phyloP scores from a whole-genome alignment of 2,329 filamentous ascomycete species.

The Dactylella cylindrospora region DNA sequence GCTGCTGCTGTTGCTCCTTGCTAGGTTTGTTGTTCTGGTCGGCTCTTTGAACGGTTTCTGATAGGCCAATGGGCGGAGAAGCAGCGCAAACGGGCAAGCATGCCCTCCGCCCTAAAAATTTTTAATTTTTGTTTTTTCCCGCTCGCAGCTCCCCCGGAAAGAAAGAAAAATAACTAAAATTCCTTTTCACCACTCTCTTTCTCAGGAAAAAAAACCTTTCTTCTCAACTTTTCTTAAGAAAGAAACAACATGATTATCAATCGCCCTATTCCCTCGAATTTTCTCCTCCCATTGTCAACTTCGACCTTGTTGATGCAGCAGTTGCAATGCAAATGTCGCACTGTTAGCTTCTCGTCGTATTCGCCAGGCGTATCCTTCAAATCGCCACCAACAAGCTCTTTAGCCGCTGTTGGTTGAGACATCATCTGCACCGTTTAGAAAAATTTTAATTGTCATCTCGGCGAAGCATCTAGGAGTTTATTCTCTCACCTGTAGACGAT shows the following conservation, averaged over 20 bases:
- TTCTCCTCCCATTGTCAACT: slow-evolving; percentile 1
- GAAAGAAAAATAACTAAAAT: slow-evolving; percentile 26
- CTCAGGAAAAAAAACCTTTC: slow-evolving; percentile 32
- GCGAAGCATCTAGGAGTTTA: too few relatives aligned
- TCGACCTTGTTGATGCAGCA: slow-evolving; percentile 17
- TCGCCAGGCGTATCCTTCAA: not conserved
- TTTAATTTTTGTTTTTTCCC: slow-evolving; percentile 24
- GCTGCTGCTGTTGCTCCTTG: not conserved
- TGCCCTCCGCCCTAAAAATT: slow-evolving; percentile 2
- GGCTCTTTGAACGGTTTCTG: not conserved
- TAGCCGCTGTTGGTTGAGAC: slow-evolving; percentile 33
- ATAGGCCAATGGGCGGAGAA: too few relatives aligned
- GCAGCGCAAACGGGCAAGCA: too few relatives aligned
- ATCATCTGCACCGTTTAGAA: not conserved
- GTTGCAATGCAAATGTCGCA: slow-evolving; percentile 21
- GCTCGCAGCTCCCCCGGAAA: too few relatives aligned
- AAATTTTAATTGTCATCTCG: too few relatives aligned
- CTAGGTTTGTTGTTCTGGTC: not conserved
- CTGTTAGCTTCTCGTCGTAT: slow-evolving; percentile 12
- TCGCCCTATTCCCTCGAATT: slow-evolving; percentile 23
- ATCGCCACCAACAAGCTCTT: slow-evolving; percentile 29
- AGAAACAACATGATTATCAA: slow-evolving; percentile 41
- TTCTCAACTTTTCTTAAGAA: slow-evolving; percentile 36
- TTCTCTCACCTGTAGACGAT: too few relatives aligned
- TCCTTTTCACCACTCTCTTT: slow-evolving; percentile 28